These are phyloP conservation scores for Silene coronaria DNA, from an alignment of 179 eudicot species.

Conservation along the genomic window DNA sequence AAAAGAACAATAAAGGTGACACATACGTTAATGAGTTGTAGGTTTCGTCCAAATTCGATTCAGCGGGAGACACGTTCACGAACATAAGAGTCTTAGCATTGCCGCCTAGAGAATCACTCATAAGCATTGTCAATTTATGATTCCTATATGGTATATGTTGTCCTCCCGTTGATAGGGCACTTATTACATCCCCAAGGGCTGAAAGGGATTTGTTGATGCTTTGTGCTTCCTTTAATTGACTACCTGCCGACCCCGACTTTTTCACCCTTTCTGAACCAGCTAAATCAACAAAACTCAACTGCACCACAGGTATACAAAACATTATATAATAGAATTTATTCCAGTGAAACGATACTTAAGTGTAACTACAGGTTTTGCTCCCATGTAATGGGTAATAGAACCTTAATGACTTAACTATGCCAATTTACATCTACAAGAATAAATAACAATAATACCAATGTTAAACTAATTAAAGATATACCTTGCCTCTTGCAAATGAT, in stretches of 20 bases:
- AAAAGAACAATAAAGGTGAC: constrained; percentile 1
- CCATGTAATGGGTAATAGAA: too few species aligned
- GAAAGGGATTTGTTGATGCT: constrained; percentile 97
- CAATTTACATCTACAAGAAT: too few species aligned
- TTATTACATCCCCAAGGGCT: constrained; percentile 95
- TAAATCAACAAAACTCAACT: constrained; percentile 89
- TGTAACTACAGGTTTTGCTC: too few species aligned
- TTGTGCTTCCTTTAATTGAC: constrained; percentile 91
- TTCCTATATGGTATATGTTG: constrained; percentile 95
- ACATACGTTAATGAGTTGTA: constrained; percentile 87
- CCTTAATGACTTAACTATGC: too few species aligned
- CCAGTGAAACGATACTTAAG: not conserved
- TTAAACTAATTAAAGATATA: constrained; percentile 10
- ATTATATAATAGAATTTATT: too few species aligned
- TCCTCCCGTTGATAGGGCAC: constrained; percentile 76
- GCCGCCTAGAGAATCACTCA: constrained; percentile 99
- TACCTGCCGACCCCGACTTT: constrained; percentile 74
- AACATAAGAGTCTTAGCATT: constrained; percentile 98
- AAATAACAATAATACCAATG: not conserved
- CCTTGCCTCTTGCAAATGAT: constrained; percentile 92
- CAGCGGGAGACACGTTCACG: constrained; percentile 90
- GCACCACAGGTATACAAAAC: constrained; percentile 26
- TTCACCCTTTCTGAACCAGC: constrained; percentile 94
- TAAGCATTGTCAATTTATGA: constrained; percentile 93
- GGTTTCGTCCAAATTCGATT: constrained; percentile 90